These are phyloP conservation scores for Zychaea mexicana DNA, from an alignment of 371 early-diverging fungal species.

Conservation along the genomic window DNA sequence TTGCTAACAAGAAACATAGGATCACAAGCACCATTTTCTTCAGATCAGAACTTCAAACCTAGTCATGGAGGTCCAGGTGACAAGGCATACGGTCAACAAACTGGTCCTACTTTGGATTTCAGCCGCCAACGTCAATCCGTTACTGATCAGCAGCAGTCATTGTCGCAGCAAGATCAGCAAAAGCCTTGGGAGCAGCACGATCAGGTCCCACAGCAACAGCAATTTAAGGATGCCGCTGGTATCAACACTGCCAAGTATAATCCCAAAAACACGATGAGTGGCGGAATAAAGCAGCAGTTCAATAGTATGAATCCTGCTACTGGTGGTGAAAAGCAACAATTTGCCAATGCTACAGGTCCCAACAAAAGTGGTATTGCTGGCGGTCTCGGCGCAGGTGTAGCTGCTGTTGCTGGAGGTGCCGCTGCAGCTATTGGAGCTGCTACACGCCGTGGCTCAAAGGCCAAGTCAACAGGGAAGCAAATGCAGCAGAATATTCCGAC, in stretches of 20 bases:
- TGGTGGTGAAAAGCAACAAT: not conserved
- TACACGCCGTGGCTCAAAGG: not conserved
- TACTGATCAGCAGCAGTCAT: no score
- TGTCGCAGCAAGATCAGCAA: no score
- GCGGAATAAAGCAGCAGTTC: not conserved
- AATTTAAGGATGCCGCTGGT: no score
- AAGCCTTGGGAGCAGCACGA: no score
- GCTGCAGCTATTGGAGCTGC: constrained; percentile 4
- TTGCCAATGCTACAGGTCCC: not conserved
- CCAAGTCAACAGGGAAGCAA: not conserved
- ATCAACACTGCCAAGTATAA: not conserved
- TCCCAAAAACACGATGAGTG: not conserved
- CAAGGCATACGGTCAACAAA: not conserved
- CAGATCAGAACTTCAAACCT: not conserved
- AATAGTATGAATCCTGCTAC: not conserved
- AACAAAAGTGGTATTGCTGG: not conserved
- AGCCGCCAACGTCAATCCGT: no score
- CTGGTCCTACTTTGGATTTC: no score
- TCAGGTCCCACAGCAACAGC: no score
- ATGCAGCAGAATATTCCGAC: no score
- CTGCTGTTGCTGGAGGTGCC: not conserved
- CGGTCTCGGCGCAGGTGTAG: not conserved
- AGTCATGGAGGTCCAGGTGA: not conserved
- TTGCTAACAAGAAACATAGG: not conserved
- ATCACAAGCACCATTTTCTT: not conserved